Evolutionary conservation across 176 grass and related monocot genomes (phyloP).

Genomic region (Panicum miliaceum): DNA sequence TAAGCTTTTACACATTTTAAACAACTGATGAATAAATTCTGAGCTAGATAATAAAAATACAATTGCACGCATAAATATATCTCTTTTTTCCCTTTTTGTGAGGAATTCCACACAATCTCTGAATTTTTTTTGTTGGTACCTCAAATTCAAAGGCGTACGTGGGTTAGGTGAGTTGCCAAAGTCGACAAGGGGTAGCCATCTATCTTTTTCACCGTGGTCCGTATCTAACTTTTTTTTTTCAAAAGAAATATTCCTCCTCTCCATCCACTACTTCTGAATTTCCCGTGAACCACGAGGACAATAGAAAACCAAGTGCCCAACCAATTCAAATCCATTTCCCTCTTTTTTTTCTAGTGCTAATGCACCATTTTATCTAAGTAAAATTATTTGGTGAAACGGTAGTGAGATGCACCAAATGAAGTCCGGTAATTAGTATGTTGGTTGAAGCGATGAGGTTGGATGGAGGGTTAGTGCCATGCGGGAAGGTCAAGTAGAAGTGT

Average conservation of each 20-base stretch:
- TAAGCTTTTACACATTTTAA: background rate
- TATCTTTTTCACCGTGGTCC: background rate
- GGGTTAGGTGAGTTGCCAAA: constrained; percentile 1
- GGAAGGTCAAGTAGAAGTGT: no score
- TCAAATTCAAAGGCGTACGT: background rate
- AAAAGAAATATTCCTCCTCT: background rate
- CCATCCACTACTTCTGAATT: background rate
- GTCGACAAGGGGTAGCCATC: background rate
- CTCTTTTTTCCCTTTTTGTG: no score
- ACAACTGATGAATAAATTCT: background rate
- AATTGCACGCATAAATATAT: background rate
- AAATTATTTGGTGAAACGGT: no score
- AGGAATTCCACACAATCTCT: no score
- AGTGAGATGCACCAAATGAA: no score
- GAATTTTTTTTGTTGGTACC: background rate
- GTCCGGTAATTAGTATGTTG: no score
- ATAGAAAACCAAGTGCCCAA: background rate
- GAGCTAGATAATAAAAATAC: background rate
- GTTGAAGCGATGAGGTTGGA: no score
- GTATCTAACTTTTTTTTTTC: background rate
- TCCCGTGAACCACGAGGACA: background rate
- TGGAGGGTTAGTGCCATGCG: no score
- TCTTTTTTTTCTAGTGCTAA: background rate
- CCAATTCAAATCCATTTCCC: background rate
- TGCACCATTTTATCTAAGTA: background rate